phyloP scores from a whole-genome alignment of 768 basidiomycete genomes.

The Clitopilus passeckerianus region DNA sequence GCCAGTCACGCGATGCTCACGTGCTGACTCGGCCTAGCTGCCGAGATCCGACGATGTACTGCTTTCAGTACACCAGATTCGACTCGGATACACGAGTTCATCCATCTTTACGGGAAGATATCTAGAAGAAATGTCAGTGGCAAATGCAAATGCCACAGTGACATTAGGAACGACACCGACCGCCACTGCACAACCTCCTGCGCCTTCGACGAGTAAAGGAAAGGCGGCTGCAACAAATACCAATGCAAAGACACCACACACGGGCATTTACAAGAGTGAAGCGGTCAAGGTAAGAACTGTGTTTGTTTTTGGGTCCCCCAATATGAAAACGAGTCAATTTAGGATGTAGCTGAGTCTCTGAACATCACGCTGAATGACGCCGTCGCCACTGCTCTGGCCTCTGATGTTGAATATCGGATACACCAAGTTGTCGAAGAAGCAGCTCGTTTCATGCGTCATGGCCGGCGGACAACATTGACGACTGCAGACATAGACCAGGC shows the following conservation, averaged over 20 bases:
- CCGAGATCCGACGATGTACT: background rate
- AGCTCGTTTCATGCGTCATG: constrained; percentile 94
- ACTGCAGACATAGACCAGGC: constrained; percentile 93
- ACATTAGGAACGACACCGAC: background rate
- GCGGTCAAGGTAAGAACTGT: constrained; percentile 47
- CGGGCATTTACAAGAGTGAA: constrained; percentile 61
- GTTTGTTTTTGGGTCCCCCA: background rate
- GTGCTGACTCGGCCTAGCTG: background rate
- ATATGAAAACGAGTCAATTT: constrained; percentile 3
- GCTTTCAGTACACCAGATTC: background rate
- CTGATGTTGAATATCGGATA: constrained; percentile 95
- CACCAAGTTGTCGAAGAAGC: constrained; percentile 98
- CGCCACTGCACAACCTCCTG: background rate
- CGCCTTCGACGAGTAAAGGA: background rate
- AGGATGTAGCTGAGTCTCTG: constrained; percentile 92
- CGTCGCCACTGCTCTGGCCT: constrained; percentile 82
- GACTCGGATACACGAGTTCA: background rate
- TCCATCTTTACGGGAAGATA: background rate
- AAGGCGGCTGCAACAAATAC: background rate
- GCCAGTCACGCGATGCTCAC: background rate
- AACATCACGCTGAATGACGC: constrained; percentile 75
- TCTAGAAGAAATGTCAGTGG: background rate
- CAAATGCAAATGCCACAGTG: background rate
- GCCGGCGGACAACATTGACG: constrained; percentile 82
- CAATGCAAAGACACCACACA: constrained; percentile 33